Evolutionary conservation across 1,284 basidiomycete species (phyloP), one percentile per base, ranked within the genome.

Genomic region (Ganoderma resinaceum): DNA sequence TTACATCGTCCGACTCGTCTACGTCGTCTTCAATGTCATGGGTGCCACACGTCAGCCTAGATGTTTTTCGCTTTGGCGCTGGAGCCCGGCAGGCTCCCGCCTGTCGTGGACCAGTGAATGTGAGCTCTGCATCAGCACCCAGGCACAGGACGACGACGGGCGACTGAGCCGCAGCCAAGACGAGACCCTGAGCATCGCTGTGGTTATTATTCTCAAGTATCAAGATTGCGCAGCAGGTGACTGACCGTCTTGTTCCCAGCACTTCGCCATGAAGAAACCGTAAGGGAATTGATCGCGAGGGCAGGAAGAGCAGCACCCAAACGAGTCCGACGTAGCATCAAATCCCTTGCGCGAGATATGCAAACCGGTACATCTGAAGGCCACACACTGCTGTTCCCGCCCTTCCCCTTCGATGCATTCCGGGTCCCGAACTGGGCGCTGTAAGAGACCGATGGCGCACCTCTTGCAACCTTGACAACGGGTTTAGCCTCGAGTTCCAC

Each of bases 241-340:
- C 78, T 49, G 12, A 83, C 82, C 78, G 75, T 82, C 61, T 70
- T 80, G n/a, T 73, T 74, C 31, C 83, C 82, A 2, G 76, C 3
- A 12, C 66, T 71, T 33, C 71, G 71, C 83, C 82, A 83, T 12
- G 78, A 82, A 23, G 74, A 70, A 5, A 82, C 66, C 20, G 69
- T 71, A 26, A 84, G 53, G 66, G 72, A 64, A 35, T 75, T 67
- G 65, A 84, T 76, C n/a, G 64, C 66, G 53, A 76, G 71, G 23
- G 52, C 63, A 2, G 70, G 63, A 65, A 71, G 61, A 61, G 70
- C 69, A 18, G 70, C 73, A 29, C 49, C 49, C 7, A 62, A 42
- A 12, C 29, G 61, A n/a, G 65, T 71, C 8, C 72, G 70, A 33
- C 59, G 62, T 57, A 76, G 66, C 64, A 76, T 74, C 18, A 72